These are phyloP conservation scores for Colletotrichum orbiculare DNA, from an alignment of 2,329 filamentous ascomycete genomes.

Conservation along the genomic window DNA sequence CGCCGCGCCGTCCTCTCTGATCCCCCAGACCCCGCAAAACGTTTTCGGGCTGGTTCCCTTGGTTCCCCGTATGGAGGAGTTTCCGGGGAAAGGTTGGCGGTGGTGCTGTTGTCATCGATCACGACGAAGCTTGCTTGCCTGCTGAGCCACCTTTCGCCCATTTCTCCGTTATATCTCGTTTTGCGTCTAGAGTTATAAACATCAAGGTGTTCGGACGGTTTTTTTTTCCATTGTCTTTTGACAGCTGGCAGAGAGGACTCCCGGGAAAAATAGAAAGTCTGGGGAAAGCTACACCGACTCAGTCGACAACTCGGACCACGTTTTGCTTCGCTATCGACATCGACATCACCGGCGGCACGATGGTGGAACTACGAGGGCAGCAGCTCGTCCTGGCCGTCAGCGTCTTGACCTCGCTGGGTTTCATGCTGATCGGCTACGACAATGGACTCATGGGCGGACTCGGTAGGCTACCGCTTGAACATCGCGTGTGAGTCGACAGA, in stretches of 20 bases:
- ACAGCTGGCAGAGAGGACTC: background rate
- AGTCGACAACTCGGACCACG: background rate
- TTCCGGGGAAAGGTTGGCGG: constrained; percentile 6
- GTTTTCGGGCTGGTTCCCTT: background rate
- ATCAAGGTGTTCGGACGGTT: constrained; percentile 12
- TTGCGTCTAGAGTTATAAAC: constrained; percentile 15
- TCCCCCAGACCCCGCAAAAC: constrained; percentile 13
- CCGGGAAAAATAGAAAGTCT: background rate
- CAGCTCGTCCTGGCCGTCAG: constrained; percentile 55
- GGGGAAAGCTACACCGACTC: too few relatives aligned
- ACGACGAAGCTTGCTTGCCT: constrained; percentile 1
- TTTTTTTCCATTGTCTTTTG: rapidly evolving
- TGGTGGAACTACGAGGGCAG: constrained; percentile 43
- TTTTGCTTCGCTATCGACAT: background rate
- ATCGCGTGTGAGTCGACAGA: background rate
- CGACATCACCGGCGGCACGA: background rate
- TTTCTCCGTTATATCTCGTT: background rate
- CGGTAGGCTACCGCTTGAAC: constrained; percentile 31
- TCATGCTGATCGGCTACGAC: constrained; percentile 60
- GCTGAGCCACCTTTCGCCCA: constrained; percentile 14
- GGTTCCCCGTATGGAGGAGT: constrained; percentile 19
- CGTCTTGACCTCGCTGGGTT: constrained; percentile 56
- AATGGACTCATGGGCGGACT: constrained; percentile 57
- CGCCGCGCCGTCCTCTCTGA: background rate
- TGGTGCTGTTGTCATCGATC: constrained; percentile 17